phyloP scores from a whole-genome alignment of 371 early-diverging fungal species.

The Mucor piriformis region DNA sequence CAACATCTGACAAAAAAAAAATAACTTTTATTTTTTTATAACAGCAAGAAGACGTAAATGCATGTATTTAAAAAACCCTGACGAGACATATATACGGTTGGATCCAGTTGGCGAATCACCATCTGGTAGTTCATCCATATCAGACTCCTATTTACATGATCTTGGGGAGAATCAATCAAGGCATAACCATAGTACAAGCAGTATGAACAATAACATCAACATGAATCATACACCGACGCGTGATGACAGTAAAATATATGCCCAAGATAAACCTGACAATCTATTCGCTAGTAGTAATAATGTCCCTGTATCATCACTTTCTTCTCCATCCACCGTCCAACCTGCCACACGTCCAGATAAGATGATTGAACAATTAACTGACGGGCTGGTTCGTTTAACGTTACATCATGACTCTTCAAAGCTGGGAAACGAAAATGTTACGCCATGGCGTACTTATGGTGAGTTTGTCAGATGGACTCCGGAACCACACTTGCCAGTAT shows the following conservation, averaged over 20 bases:
- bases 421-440: conserved; percentile 21
- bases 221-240: neutral
- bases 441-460: conserved; percentile 35
- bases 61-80: conserved; percentile 50
- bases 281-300: conserved; percentile 28
- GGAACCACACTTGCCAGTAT: conserved; percentile 27
- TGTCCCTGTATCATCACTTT: neutral
- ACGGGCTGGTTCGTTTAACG: conserved; percentile 40
- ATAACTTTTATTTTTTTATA: neutral
- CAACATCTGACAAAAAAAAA: neutral
- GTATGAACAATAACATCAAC: neutral
- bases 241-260: conserved; percentile 23
- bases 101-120: conserved; percentile 34
- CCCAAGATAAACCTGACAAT: conserved; percentile 26
- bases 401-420: conserved; percentile 33
- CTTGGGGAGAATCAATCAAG: conserved; percentile 24
- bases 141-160: conserved; percentile 33
- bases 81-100: conserved; percentile 49
- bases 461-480: conserved; percentile 33
- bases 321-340: neutral
- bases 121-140: neutral
- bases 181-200: neutral
- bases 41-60: conserved; percentile 52
- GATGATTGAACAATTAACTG: conserved; percentile 49
- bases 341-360: conserved; percentile 38